Conservation (phyloP, 768 basidiomycete species). For the Russula emetica region DNA sequence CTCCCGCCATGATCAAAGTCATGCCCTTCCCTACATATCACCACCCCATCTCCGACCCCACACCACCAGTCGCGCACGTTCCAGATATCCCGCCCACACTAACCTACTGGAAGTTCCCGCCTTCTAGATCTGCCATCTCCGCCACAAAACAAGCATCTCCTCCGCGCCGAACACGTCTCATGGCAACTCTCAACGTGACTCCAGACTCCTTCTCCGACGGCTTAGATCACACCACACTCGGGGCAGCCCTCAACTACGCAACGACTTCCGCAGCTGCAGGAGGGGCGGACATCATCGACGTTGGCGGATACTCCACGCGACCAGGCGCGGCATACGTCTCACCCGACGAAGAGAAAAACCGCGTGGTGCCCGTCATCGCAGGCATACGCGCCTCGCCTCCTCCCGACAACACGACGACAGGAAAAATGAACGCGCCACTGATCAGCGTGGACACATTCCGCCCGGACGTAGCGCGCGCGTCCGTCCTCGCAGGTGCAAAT, state of each 20-base stretch:
- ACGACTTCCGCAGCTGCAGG: constrained; percentile 48
- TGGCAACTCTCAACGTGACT: constrained; percentile 91
- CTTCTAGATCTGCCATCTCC: constrained; percentile 8
- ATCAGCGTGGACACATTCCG: constrained; percentile 91
- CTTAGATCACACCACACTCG: constrained; percentile 49
- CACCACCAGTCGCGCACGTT: constrained; percentile 25
- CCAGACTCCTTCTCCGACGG: constrained; percentile 98
- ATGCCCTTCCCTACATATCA: constrained; percentile 66
- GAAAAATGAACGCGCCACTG: constrained; percentile 40
- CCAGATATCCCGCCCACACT: constrained; percentile 37
- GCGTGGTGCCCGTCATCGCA: constrained; percentile 69
- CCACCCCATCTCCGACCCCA: constrained; percentile 24
- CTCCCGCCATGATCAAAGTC: constrained; percentile 63
- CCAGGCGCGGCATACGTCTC: constrained; percentile 70
- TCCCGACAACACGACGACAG: not conserved
- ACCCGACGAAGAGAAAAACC: constrained; percentile 59
- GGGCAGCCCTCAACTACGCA: constrained; percentile 51
- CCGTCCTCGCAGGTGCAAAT: constrained; percentile 78
- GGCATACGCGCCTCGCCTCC: constrained; percentile 45
- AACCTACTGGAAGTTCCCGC: constrained; percentile 48
- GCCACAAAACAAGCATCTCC: constrained; percentile 26
- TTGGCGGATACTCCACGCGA: constrained; percentile 92
- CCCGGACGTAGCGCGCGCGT: constrained; percentile 68
- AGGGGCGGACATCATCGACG: constrained; percentile 78
- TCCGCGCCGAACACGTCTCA: constrained; percentile 55